phyloP scores from a whole-genome alignment of 306 rosid genomes.

The Malus sylvestris region DNA sequence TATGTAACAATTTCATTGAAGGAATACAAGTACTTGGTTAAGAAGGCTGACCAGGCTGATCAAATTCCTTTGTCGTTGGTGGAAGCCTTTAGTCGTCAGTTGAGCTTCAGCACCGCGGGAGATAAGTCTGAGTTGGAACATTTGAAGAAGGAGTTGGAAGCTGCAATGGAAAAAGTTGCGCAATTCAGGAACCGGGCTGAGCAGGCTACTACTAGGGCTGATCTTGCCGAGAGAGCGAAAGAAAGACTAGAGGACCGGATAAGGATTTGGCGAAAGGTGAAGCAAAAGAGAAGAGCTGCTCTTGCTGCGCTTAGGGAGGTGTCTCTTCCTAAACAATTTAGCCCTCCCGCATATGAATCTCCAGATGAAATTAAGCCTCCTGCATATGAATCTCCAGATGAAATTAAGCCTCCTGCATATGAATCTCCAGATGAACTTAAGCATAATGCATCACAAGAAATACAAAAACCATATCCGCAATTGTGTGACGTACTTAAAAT shows the following conservation, averaged over 20 bases:
- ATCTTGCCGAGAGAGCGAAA: constrained; percentile 72
- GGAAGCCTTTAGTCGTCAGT: constrained; percentile 8
- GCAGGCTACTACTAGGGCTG: constrained; percentile 76
- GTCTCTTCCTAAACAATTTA: constrained; percentile 28
- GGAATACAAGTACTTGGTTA: constrained; percentile 26
- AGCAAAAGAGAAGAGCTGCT: constrained; percentile 56
- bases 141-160: constrained; percentile 56
- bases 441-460: constrained; percentile 27
- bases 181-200: constrained; percentile 65
- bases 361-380: constrained; percentile 28
- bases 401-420: constrained; percentile 27
- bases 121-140: constrained; percentile 33
- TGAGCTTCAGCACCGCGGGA: background rate
- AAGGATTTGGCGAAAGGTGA: constrained; percentile 47
- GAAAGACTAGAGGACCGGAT: constrained; percentile 48
- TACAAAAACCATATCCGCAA: constrained; percentile 26
- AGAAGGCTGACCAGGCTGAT: constrained; percentile 11
- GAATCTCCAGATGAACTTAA: constrained; percentile 19
- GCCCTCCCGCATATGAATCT: constrained; percentile 27
- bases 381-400: constrained; percentile 17
- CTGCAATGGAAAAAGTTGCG: constrained; percentile 40
- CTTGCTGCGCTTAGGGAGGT: constrained; percentile 43
- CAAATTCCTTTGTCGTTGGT: constrained; percentile 13
- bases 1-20: constrained; percentile 22
- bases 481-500: constrained; percentile 61